Evolutionary conservation across 2,329 filamentous ascomycete genomes (phyloP).

Genomic region (Scedosporium minutisporum): DNA sequence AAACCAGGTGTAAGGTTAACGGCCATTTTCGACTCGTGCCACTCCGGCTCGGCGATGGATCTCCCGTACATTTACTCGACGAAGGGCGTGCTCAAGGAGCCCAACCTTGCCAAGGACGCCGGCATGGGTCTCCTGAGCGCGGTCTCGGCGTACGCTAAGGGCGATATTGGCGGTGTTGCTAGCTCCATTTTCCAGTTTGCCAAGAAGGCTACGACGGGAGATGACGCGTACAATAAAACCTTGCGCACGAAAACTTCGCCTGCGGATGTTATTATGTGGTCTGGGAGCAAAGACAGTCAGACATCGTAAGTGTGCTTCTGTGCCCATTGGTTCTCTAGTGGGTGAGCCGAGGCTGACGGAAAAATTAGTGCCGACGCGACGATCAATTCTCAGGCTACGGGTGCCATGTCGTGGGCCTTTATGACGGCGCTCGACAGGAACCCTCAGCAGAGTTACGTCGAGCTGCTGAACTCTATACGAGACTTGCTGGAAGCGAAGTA

Average conservation of each 20-base stretch:
- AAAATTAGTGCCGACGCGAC: conserved; percentile 63
- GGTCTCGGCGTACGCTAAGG: conserved; percentile 65
- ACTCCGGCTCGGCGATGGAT: conserved; percentile 48
- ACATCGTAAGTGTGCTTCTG: conserved; percentile 50
- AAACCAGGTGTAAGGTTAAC: conserved; percentile 58
- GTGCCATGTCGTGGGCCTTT: conserved; percentile 91
- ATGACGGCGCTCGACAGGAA: conserved; percentile 78
- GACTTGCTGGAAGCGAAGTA: conserved; percentile 75
- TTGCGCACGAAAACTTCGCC: conserved; percentile 77
- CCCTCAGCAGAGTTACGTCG: conserved; percentile 82
- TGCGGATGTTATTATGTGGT: conserved; percentile 89
- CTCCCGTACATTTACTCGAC: conserved; percentile 54
- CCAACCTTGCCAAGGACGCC: conserved; percentile 62
- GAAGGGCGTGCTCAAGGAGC: conserved; percentile 63
- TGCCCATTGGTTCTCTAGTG: no score
- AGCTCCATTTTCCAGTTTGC: conserved; percentile 65
- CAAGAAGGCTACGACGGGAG: conserved; percentile 63
- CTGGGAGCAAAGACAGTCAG: conserved; percentile 80
- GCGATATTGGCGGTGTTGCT: conserved; percentile 70
- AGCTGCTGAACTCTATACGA: conserved; percentile 80
- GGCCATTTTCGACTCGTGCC: conserved; percentile 45
- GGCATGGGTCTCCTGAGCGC: conserved; percentile 57
- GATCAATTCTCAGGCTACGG: conserved; percentile 74
- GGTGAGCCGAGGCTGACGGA: conserved; percentile 17
- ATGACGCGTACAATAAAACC: conserved; percentile 63